Evolutionary conservation across 1,139 yeast genomes (phyloP).

Genomic region (Geotrichum cucujoidarum): DNA sequence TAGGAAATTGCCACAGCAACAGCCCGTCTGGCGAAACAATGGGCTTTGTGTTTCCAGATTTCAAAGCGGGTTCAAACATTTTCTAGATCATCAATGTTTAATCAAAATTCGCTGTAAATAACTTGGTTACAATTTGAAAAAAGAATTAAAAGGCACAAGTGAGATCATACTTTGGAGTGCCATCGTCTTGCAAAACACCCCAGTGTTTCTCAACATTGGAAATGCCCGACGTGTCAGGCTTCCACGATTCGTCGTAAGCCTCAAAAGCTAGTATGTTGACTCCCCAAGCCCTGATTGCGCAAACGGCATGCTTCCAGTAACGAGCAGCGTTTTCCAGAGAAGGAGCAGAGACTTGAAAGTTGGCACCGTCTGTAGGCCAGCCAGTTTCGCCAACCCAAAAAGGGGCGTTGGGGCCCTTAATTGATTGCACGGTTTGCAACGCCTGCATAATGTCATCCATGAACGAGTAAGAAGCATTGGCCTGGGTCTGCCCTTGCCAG

Average conservation of each 20-base stretch:
- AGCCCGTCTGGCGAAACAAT: too few relatives aligned
- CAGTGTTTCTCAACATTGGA: slow-evolving; percentile 84
- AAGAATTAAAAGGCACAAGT: slow-evolving; percentile 18
- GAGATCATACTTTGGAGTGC: slow-evolving; percentile 35
- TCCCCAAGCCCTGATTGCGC: slow-evolving; percentile 95
- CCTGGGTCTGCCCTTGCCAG: slow-evolving; percentile 94
- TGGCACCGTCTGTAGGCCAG: slow-evolving; percentile 90
- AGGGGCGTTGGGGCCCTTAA: slow-evolving; percentile 77
- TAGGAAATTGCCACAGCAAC: too few relatives aligned
- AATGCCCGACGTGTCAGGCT: slow-evolving; percentile 80
- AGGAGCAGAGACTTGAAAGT: slow-evolving; percentile 52
- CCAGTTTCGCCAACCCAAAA: slow-evolving; percentile 99
- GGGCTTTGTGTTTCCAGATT: too few relatives aligned
- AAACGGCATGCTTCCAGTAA: slow-evolving; percentile 83
- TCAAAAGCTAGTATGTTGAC: slow-evolving; percentile 86
- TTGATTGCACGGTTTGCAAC: slow-evolving; percentile 73
- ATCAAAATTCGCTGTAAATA: too few relatives aligned
- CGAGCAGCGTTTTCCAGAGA: slow-evolving; percentile 63
- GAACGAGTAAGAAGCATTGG: slow-evolving; percentile 81
- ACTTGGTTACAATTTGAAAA: too few relatives aligned
- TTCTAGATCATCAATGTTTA: too few relatives aligned
- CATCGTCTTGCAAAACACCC: slow-evolving; percentile 74
- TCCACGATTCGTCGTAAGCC: slow-evolving; percentile 95
- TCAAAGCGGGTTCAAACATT: too few relatives aligned
- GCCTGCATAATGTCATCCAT: slow-evolving; percentile 97